phyloP scores from a whole-genome alignment of 768 basidiomycete genomes.

The Leccinellum albellum region DNA sequence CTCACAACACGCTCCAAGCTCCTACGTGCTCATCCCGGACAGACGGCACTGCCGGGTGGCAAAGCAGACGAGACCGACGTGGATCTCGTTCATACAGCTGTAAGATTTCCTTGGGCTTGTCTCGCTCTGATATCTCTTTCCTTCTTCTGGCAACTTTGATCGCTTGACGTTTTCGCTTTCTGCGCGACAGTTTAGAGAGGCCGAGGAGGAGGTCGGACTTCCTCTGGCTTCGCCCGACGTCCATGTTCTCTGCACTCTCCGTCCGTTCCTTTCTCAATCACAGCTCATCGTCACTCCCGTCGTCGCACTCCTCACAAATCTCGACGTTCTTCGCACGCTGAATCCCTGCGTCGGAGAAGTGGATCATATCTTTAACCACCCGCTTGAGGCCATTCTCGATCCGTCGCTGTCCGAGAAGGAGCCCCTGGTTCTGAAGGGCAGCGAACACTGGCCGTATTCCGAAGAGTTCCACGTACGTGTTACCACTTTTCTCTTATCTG shows the following conservation, averaged over 20 bases:
- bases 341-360: constrained; percentile 66
- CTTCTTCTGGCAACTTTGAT: not conserved
- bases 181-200: constrained; percentile 65
- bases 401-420: constrained; percentile 44
- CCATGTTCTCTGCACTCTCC: constrained; percentile 56
- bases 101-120: constrained; percentile 35
- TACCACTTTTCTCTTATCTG: not conserved
- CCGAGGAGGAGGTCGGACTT: constrained; percentile 78
- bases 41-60: constrained; percentile 83
- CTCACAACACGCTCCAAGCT: constrained; percentile 82
- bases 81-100: constrained; percentile 68
- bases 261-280: constrained; percentile 66
- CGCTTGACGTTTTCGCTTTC: not conserved
- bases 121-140: not conserved
- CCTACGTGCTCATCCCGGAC: constrained; percentile 71
- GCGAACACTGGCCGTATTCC: constrained; percentile 79
- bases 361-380: constrained; percentile 74
- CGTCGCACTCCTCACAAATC: constrained; percentile 62
- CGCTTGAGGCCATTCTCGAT: constrained; percentile 68
- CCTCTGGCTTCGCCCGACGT: constrained; percentile 54
- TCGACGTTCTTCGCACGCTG: constrained; percentile 46
- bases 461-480: constrained; percentile 63
- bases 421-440: constrained; percentile 50
- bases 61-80: constrained; percentile 66
- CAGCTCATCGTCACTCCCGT: constrained; percentile 76